Evolutionary conservation across 2,329 filamentous ascomycete species (phyloP), one percentile per base, ranked within the genome.

Genomic region (Microdochium trichocladiopsis): DNA sequence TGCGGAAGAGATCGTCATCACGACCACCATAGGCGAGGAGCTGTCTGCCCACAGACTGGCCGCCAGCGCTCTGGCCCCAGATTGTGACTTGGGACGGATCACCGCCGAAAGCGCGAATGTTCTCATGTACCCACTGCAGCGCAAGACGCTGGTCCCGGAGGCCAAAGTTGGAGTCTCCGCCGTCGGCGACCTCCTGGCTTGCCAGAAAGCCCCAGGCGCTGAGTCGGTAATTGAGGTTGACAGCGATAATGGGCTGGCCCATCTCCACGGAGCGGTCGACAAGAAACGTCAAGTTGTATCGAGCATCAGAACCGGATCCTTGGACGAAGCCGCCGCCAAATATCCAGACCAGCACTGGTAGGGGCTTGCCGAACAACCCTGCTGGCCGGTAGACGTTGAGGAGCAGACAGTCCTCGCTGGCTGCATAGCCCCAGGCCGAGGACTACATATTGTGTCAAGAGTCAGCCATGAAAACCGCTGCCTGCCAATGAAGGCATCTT

Each of bases 271-370:
- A 72, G 48, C 77, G 73, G 11, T 72, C 63, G 12, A 86, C 78
- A 50, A 86, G 77, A 55, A 75, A 79, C 36, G 76, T 79, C 53
- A 84, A 70, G 61, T 86, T 86, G 62, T 86, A 87, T 25, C 80
- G 72, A 22, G 72, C 61, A 51, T 79, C 74, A 59, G 59, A 16
- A 66, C 56, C 55, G 14, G 56, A 53, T 21, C 59, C 60, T 51
- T 53, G 57, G n/a, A 25, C 57, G 51, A 64, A 69, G 8, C 56
- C 61, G 48, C 68, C 67, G 43, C 75, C 75, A 57, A 84, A 77
- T 25, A 85, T 82, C 80, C 82, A 85, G 0, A 84, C 71, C 14
- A 70, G 73, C 6, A 85, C 77, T 0, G 82, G 82, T 2, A 86
- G 69, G 16, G 69, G 28, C 4, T 49, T 53, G 28, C 59, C 56